Evolutionary conservation across 2,329 filamentous ascomycete species (phyloP).

Genomic region (Botryotinia globosa): DNA sequence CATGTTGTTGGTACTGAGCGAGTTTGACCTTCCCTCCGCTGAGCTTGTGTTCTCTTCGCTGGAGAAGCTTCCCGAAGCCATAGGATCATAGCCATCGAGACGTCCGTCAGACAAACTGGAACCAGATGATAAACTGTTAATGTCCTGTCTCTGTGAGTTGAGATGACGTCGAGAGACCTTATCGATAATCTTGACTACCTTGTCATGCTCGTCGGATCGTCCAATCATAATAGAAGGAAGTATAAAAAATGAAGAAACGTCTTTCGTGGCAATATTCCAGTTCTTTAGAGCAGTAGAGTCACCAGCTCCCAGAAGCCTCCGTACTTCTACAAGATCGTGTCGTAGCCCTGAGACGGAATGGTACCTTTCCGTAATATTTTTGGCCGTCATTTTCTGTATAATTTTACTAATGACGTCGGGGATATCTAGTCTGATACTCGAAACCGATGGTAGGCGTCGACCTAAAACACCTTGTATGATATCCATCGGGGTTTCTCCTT

Average conservation of each 20-base stretch:
- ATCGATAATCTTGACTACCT: conserved; percentile 72
- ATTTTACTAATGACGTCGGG: conserved; percentile 79
- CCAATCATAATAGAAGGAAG: conserved; percentile 81
- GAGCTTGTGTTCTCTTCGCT: conserved; percentile 59
- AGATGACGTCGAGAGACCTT: conserved; percentile 67
- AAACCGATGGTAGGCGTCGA: conserved; percentile 73
- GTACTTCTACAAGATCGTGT: conserved; percentile 72
- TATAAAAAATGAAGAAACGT: conserved; percentile 76
- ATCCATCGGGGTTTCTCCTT: conserved; percentile 76
- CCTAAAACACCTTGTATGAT: conserved; percentile 88
- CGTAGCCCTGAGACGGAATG: conserved; percentile 85
- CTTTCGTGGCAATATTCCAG: conserved; percentile 76
- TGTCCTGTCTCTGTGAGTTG: conserved; percentile 43
- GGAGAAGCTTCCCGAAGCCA: conserved; percentile 49
- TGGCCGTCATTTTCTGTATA: conserved; percentile 89
- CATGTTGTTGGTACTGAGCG: conserved; percentile 20
- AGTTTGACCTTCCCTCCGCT: conserved; percentile 44
- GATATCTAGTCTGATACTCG: conserved; percentile 74
- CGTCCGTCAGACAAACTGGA: conserved; percentile 50
- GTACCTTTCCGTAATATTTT: conserved; percentile 83
- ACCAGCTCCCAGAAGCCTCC: conserved; percentile 71
- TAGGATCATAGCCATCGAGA: conserved; percentile 27
- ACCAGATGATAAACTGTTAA: conserved; percentile 49
- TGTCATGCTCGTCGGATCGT: conserved; percentile 66
- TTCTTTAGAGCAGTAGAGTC: conserved; percentile 67